A percentile compares a stretch with the other conserved stretches of the same genome.
phyloP scores from a whole-genome alignment of 768 basidiomycete species.

The Termitomyces sp. region DNA sequence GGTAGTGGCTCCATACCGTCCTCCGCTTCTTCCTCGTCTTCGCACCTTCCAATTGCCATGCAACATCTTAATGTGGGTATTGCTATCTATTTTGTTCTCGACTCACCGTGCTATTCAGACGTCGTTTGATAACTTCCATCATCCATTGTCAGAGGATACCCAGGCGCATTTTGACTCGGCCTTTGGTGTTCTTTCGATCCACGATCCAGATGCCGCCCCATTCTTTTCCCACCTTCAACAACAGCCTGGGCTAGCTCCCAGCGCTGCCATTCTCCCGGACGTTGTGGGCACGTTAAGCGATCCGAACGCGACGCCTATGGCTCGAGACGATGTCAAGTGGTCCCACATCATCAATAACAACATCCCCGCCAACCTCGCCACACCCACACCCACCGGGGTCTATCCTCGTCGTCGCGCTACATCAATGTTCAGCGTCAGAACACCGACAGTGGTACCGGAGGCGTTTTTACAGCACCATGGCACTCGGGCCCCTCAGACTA shows the following conservation, averaged over 20 bases:
- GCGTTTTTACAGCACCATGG: not conserved
- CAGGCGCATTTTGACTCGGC: slow-evolving; percentile 40
- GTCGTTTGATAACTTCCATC: not conserved
- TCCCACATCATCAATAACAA: not conserved
- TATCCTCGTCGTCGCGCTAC: not conserved
- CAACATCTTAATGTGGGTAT: not conserved
- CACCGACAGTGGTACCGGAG: not conserved
- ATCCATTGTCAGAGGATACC: not conserved
- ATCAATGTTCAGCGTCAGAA: slow-evolving; percentile 1
- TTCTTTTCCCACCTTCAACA: slow-evolving; percentile 42
- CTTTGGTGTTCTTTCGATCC: slow-evolving; percentile 75
- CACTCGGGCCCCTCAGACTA: not conserved
- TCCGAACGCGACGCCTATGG: not conserved
- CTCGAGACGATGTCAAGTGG: not conserved
- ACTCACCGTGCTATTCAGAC: not conserved
- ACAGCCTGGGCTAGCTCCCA: not conserved
- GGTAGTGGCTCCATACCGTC: slow-evolving; percentile 41
- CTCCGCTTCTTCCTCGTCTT: slow-evolving; percentile 45
- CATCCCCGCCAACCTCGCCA: not conserved
- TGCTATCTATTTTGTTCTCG: not conserved
- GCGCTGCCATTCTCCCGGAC: not conserved
- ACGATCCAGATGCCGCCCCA: slow-evolving; percentile 59
- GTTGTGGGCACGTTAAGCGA: not conserved
- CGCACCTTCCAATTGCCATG: slow-evolving; percentile 38
- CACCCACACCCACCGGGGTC: not conserved